phyloP scores from a whole-genome alignment of 164 flowering plant species.

The Pachysandra terminalis region DNA sequence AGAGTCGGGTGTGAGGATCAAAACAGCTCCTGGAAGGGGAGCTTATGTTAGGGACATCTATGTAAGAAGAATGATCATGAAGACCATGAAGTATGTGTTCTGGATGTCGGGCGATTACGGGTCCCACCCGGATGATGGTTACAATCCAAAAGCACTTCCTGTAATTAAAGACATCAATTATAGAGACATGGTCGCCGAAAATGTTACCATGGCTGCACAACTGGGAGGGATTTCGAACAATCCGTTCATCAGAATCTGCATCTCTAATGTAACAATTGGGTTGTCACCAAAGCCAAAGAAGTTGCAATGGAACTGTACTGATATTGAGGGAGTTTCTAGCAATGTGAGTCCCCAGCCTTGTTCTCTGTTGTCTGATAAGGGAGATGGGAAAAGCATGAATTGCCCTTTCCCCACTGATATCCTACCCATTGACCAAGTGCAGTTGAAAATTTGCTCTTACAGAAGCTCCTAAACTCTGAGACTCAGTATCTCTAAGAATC shows the following conservation, averaged over 20 bases:
- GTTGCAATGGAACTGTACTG: slow-evolving; percentile 61
- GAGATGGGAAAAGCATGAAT: not conserved
- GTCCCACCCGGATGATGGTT: slow-evolving; percentile 41
- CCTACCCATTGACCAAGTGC: slow-evolving; percentile 50
- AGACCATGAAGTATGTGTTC: slow-evolving; percentile 77
- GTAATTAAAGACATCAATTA: slow-evolving; percentile 46
- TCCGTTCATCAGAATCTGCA: slow-evolving; percentile 60
- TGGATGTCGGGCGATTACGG: slow-evolving; percentile 79
- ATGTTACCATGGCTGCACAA: slow-evolving; percentile 50
- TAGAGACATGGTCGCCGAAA: slow-evolving; percentile 49
- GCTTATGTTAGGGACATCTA: slow-evolving; percentile 63
- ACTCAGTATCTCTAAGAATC: too few species aligned
- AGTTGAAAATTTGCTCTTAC: slow-evolving; percentile 36
- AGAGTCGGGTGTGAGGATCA: slow-evolving; percentile 63
- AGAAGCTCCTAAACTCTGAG: not conserved
- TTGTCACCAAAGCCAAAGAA: slow-evolving; percentile 40
- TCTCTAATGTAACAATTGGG: slow-evolving; percentile 55
- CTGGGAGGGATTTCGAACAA: slow-evolving; percentile 51
- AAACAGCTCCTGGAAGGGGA: slow-evolving; percentile 67
- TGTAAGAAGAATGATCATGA: slow-evolving; percentile 37
- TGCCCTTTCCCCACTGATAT: slow-evolving; percentile 51
- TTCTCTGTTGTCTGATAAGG: slow-evolving; percentile 32
- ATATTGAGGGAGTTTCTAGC: slow-evolving; percentile 45
- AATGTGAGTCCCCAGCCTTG: slow-evolving; percentile 56
- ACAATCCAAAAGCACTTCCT: slow-evolving; percentile 66